Base-by-base conservation (phyloP, 495 filamentous ascomycete genomes). In the Thozetella sp. region DNA sequence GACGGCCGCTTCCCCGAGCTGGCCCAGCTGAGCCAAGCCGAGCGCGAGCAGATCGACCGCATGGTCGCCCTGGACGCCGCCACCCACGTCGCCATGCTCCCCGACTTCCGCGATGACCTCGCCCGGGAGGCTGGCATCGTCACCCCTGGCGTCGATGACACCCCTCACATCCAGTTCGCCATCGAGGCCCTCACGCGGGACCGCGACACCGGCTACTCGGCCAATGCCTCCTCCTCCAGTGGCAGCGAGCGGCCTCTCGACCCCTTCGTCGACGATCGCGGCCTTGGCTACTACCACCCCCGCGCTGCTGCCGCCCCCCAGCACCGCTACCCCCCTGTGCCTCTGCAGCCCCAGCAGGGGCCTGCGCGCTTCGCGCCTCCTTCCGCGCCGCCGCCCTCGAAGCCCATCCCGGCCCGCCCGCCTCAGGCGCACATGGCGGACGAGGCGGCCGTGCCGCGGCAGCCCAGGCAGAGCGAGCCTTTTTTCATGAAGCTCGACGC, bases 111-210 rank as follows among this genome's bases (percentile, higher is more conserved):
- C 26, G 78, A 81, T 55, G 74, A 73, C 25, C 65, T 81, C 13
- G 65, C 75, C 59, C 62, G 76, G 53, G 66, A 75, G 26, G 78
- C 77, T 25, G 76, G 77, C 24, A 68, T 70, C 25, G 72, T 82
- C 13, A 82, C 79, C 9, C 79, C 79, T 0, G 79, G 79, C 19
- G 71, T 81, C 11, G 78, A 80, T 64, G 74, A 82, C 60, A 70
- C 70, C 0, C 78, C 79, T 0, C 80, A 75, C 51, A 74, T 82
- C 57, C 78, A 76, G 45, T 76, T 78, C 54, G 79, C 79, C 51
- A 65, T 82, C 54, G 76, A 82, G 52, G 78, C 77, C 30, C 64
- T 82, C 23, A 78, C 75, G 11, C 63, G 68, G 11, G 63, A 63
- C 57, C 70, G 65, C 19, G 67, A 72, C 25, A 67, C 60, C 22